Evolutionary conservation across 306 rosid species (phyloP).

Genomic region (Vigna trinervia): DNA sequence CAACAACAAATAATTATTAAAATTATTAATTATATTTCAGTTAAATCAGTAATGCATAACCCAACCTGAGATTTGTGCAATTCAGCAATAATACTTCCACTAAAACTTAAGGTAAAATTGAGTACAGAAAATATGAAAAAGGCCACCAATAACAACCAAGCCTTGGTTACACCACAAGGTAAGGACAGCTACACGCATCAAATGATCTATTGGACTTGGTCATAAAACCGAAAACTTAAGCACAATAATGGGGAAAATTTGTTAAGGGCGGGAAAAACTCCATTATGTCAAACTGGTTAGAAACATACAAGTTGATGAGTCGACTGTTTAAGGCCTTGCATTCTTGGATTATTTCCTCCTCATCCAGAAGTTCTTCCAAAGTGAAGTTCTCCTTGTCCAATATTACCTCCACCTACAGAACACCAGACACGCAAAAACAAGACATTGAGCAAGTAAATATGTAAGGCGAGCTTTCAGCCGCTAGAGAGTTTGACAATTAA

Average conservation of each 20-base stretch:
- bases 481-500: background rate
- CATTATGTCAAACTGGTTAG: slow-evolving; percentile 20
- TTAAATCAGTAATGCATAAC: background rate
- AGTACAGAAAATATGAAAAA: slow-evolving; percentile 28
- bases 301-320: slow-evolving; percentile 82
- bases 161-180: slow-evolving; percentile 3
- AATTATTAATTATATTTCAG: slow-evolving; percentile 30
- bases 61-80: background rate
- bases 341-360: slow-evolving; percentile 96
- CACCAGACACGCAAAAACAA: slow-evolving; percentile 21
- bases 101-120: slow-evolving; percentile 22
- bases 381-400: slow-evolving; percentile 89
- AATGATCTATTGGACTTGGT: background rate
- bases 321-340: slow-evolving; percentile 98
- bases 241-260: background rate
- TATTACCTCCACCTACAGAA: slow-evolving; percentile 76
- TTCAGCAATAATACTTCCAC: slow-evolving; percentile 27
- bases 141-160: background rate
- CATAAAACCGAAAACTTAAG: background rate
- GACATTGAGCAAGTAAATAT: slow-evolving; percentile 28
- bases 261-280: background rate
- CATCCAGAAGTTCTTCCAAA: slow-evolving; percentile 93
- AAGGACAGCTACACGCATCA: background rate
- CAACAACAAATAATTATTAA: slow-evolving; percentile 27
- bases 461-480: background rate